Base-by-base conservation (phyloP, 768 basidiomycete genomes). In the Kwoniella pini region DNA sequence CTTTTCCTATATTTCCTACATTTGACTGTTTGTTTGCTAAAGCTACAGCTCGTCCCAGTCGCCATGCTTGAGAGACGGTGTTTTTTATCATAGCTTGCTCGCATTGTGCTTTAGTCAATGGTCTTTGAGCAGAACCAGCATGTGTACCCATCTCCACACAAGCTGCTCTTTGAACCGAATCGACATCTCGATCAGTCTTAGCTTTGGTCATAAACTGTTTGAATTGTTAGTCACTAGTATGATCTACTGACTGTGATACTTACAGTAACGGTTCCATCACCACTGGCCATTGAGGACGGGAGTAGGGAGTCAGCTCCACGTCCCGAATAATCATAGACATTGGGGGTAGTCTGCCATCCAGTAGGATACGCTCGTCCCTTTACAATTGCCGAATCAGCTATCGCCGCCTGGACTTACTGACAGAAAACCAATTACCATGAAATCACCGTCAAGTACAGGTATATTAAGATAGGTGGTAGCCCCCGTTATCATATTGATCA, bases 31-130 rank as follows among this genome's bases (percentile, higher is more conserved):
- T 57, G 13, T 70, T 63, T 11, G 64, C 65, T 9, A 67, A 50
- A 15, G 55, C 62, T 15, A 87, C 81, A 0, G 85, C 85, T 28
- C 84, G 80, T 9, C 87, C 87, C 21, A 87, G 82, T 45, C 84
- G 78, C 86, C 87, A 87, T 9, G 84, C 83, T 70, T 85, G 80
- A 21, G 85, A 86, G 11, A 85, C 81, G 26, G 83, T 84, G 42
- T 82, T 83, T 2, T 81, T 78, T 15, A 79, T 64, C 53, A 85
- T 81, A 33, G 77, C 81, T 30, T 76, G 66, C 26, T 79, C 70
- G 15, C 80, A 72, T 22, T 81, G 71, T 36, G 70, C 68, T 15
- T 79, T 78, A 1, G 72, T 70, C 3, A 84, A 63, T 4, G 84
- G 84, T 5, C 81, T 73, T 19, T 70, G 76, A 31, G 81, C 83